These are phyloP conservation scores for Stachybotrys elegans DNA, from an alignment of 2,329 filamentous ascomycete genomes.

Conservation along the genomic window DNA sequence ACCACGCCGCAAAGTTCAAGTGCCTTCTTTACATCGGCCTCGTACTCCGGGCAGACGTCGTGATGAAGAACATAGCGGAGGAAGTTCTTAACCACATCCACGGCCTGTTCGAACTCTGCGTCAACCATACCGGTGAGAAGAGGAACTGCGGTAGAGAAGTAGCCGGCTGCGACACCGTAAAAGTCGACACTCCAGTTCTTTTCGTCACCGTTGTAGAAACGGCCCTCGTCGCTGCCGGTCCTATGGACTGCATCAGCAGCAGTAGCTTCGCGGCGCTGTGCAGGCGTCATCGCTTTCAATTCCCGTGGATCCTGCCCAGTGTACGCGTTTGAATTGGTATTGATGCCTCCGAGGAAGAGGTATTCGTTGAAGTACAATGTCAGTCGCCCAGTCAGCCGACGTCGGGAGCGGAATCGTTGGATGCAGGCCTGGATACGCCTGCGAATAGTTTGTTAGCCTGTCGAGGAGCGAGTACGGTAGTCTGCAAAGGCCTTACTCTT, in stretches of 20 bases:
- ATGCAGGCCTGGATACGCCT: constrained; percentile 84
- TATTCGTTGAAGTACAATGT: constrained; percentile 70
- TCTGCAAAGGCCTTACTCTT: constrained; percentile 38
- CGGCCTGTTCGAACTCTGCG: constrained; percentile 48
- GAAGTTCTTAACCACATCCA: constrained; percentile 75
- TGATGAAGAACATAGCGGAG: constrained; percentile 83
- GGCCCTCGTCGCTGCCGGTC: constrained; percentile 33
- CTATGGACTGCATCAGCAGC: constrained; percentile 56
- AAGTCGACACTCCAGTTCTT: constrained; percentile 79
- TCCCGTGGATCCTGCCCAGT: constrained; percentile 56
- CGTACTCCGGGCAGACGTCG: constrained; percentile 79
- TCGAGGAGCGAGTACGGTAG: not conserved
- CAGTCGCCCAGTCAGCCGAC: constrained; percentile 64
- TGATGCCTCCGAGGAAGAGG: constrained; percentile 76
- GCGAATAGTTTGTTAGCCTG: constrained; percentile 10
- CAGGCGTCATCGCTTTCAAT: constrained; percentile 46
- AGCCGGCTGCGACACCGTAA: constrained; percentile 68
- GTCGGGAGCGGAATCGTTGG: constrained; percentile 70
- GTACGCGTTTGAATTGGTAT: constrained; percentile 52
- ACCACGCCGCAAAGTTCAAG: constrained; percentile 62
- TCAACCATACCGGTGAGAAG: constrained; percentile 51
- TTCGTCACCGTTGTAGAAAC: constrained; percentile 45
- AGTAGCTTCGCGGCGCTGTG: constrained; percentile 57
- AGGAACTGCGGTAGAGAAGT: constrained; percentile 60
- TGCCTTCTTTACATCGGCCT: constrained; percentile 60